Evolutionary conservation across 2,329 filamentous ascomycete genomes (phyloP), one percentile per base, ranked within the genome.

Genomic region (Xylariomycetidae sp.): DNA sequence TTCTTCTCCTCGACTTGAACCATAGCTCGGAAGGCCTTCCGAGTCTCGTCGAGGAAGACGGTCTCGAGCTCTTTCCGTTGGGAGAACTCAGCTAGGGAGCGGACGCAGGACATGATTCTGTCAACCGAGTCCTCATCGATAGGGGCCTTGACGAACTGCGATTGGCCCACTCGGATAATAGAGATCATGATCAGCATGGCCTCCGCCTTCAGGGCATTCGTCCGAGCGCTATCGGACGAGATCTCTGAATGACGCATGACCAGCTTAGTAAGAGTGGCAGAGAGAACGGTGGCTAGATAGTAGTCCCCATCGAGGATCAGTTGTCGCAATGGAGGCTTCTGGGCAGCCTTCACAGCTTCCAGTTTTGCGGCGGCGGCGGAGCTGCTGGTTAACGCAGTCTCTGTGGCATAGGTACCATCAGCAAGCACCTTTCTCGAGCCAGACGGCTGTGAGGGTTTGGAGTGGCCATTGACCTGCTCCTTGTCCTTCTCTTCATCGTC

Each of bases 111-210:
- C 92, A 98, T 97, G 59, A 98, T 90, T 51, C 92, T 82, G 61
- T 98, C 92, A n/a, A 97, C 78, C 0, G 92, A 96, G 59, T 98
- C 92, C 59, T 98, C 92, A 43, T 98, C 92, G 45, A 98, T 97
- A 3, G 88, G 86, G 2, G 88, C 85, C 69, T 97, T 97, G 56
- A 94, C 92, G 49, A 98, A 98, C 45, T 95, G 88, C n/a, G 90
- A 97, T 64, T 98, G 92, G 25, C 92, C 92, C 40, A 96, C 92
- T 31, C 92, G 88, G 47, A 98, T 88, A 48, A 98, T 94, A 5
- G 92, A 97, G 50, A 98, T 95, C 89, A 97, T 95, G 58, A 98
- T 97, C 33, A 98, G 75, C 92, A 98, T 98, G 27, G 92, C 92
- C 63, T 98, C 92, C 4, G 92, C 92, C 31, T 88, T 84, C 16